Conservation (phyloP, 1,284 basidiomycete genomes). For the Naganishia cerealis region DNA sequence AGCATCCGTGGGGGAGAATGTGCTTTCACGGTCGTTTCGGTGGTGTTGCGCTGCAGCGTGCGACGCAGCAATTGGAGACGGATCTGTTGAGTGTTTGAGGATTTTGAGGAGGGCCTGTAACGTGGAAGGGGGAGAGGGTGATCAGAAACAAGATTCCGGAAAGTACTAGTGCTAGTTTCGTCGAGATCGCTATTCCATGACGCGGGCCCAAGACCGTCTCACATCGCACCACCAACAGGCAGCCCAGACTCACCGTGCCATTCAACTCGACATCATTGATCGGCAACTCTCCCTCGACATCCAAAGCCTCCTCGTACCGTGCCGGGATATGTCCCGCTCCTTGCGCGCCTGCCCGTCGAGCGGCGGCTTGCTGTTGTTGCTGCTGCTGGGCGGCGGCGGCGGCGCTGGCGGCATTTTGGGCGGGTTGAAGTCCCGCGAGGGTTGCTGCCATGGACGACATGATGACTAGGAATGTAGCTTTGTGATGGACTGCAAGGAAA, state of each 20-base stretch:
- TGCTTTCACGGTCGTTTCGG: constrained; percentile 60
- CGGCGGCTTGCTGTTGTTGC: constrained; percentile 57
- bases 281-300: constrained; percentile 82
- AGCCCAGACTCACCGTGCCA: constrained; percentile 66
- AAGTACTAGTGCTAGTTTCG: not conserved
- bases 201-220: not conserved
- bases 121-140: not conserved
- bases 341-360: constrained; percentile 60
- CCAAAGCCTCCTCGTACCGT: constrained; percentile 83
- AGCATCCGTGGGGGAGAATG: constrained; percentile 63
- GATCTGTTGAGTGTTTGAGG: constrained; percentile 66
- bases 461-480: constrained; percentile 31
- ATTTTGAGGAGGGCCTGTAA: constrained; percentile 86
- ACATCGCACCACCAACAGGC: not conserved
- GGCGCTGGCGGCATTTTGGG: constrained; percentile 62
- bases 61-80: constrained; percentile 45
- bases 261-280: constrained; percentile 76
- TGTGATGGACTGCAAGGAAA: not conserved
- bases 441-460: constrained; percentile 75
- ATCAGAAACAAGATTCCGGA: not conserved
- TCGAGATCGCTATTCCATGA: not conserved
- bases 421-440: constrained; percentile 77
- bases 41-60: constrained; percentile 52
- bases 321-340: constrained; percentile 72
- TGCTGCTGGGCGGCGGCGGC: constrained; percentile 56